These are phyloP conservation scores for Lolium multiflorum DNA, from an alignment of 176 grass and related monocot genomes.

Conservation along the genomic window DNA sequence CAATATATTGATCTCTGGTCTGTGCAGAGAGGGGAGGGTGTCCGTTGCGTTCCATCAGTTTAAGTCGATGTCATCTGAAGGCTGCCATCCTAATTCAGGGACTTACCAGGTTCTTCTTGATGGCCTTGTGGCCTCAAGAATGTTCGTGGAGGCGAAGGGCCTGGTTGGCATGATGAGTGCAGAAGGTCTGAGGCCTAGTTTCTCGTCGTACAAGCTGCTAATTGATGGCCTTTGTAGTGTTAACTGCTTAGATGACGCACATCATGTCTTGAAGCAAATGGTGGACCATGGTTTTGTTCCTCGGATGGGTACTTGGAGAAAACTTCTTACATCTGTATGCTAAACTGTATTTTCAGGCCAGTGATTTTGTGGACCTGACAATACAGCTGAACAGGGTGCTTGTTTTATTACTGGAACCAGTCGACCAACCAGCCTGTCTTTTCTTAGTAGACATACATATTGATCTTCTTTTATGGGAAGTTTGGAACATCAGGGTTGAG, in stretches of 20 bases:
- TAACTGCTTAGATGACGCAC: conserved; percentile 62
- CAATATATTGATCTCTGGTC: conserved; percentile 85
- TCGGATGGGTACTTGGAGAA: conserved; percentile 76
- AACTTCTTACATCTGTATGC: conserved; percentile 58
- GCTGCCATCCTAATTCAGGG: conserved; percentile 79
- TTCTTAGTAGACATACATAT: neutral
- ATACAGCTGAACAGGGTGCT: neutral
- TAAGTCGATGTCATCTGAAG: conserved; percentile 61
- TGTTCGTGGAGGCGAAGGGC: conserved; percentile 60
- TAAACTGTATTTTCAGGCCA: conserved; percentile 4
- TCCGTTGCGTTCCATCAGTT: conserved; percentile 55
- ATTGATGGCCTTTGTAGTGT: conserved; percentile 80
- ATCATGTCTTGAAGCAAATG: conserved; percentile 75
- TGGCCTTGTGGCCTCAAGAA: conserved; percentile 65
- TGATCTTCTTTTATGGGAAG: neutral
- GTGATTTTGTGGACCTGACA: conserved; percentile 1
- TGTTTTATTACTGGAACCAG: conserved; percentile 16
- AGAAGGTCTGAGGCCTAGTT: conserved; percentile 67
- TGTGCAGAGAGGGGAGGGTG: conserved; percentile 68
- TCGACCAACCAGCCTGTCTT: conserved; percentile 10
- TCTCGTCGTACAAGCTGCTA: conserved; percentile 74
- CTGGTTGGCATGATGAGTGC: conserved; percentile 65
- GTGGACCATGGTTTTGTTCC: conserved; percentile 81
- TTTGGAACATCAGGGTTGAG: neutral
- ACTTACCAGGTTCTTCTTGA: conserved; percentile 82